Evolutionary conservation across 108 stramenopile genomes (phyloP).

Genomic region (Chaetoceros tenuissimus): DNA sequence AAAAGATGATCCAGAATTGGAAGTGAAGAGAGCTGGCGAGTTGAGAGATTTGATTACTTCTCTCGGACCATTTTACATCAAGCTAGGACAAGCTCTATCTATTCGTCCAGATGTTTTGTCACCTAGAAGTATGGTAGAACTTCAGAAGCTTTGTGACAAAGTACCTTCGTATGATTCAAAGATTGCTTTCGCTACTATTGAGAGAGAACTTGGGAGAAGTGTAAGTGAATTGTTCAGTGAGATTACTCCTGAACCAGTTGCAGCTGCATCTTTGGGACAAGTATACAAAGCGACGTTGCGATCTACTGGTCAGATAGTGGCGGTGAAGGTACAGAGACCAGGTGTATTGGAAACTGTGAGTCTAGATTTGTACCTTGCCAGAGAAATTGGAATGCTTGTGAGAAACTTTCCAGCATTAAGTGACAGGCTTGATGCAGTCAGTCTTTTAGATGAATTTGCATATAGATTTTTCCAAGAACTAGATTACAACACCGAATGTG

Average conservation of each 20-base stretch:
- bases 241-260: slow-evolving; percentile 91
- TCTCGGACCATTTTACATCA: slow-evolving; percentile 91
- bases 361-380: slow-evolving; percentile 82
- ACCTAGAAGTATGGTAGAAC: slow-evolving; percentile 89
- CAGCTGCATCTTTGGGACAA: slow-evolving; percentile 89
- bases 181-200: slow-evolving; percentile 86
- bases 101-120: slow-evolving; percentile 89
- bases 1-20: slow-evolving; percentile 58
- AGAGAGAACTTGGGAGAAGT: slow-evolving; percentile 69
- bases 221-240: slow-evolving; percentile 79
- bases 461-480: slow-evolving; percentile 88
- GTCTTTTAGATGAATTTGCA: slow-evolving; percentile 91
- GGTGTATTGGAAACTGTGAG: slow-evolving; percentile 90
- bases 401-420: slow-evolving; percentile 66
- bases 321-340: slow-evolving; percentile 85
- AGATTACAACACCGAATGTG: slow-evolving; percentile 90
- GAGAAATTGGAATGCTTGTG: slow-evolving; percentile 67
- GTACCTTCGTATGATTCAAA: slow-evolving; percentile 80
- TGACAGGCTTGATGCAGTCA: slow-evolving; percentile 79
- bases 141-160: slow-evolving; percentile 93
- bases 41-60: slow-evolving; percentile 81
- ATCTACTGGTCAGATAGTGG: slow-evolving; percentile 76
- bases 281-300: slow-evolving; percentile 77
- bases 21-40: slow-evolving; percentile 75
- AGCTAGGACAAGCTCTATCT: slow-evolving; percentile 77